phyloP scores from a whole-genome alignment of 139 green algal species.

The Astrephomene gubernaculifera region DNA sequence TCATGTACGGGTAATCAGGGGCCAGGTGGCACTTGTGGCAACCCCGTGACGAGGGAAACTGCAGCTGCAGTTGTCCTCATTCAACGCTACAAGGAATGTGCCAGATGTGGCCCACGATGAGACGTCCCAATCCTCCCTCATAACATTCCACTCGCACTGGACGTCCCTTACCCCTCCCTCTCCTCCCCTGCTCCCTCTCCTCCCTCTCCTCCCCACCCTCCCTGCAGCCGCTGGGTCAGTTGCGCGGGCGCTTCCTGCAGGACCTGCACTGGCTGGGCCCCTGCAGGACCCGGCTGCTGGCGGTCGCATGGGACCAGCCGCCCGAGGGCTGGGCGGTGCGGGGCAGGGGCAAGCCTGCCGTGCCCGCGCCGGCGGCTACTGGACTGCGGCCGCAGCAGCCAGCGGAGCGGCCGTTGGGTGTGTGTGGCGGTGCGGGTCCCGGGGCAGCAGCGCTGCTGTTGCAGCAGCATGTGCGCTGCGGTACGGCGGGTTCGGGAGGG shows the following conservation, averaged over 20 bases:
- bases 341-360: not conserved
- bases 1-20: too few species aligned
- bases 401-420: too few species aligned
- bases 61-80: too few species aligned
- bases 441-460: not conserved
- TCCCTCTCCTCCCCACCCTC: not conserved
- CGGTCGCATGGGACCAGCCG: constrained; percentile 22
- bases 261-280: constrained; percentile 12
- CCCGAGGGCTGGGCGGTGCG: constrained; percentile 3
- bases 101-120: too few species aligned
- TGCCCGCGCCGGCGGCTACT: too few species aligned
- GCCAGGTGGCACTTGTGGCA: too few species aligned
- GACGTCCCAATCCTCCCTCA: too few species aligned
- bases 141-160: too few species aligned
- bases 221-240: constrained; percentile 1
- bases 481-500: not conserved
- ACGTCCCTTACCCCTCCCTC: not conserved
- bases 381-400: too few species aligned
- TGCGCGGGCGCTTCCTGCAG: constrained; percentile 26
- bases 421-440: too few species aligned
- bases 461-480: not conserved
- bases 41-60: too few species aligned
- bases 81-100: too few species aligned
- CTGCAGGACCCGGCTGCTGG: not conserved
- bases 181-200: not conserved